Conservation (phyloP, 495 filamentous ascomycete genomes). For the Penicillium macrosclerotiorum region DNA sequence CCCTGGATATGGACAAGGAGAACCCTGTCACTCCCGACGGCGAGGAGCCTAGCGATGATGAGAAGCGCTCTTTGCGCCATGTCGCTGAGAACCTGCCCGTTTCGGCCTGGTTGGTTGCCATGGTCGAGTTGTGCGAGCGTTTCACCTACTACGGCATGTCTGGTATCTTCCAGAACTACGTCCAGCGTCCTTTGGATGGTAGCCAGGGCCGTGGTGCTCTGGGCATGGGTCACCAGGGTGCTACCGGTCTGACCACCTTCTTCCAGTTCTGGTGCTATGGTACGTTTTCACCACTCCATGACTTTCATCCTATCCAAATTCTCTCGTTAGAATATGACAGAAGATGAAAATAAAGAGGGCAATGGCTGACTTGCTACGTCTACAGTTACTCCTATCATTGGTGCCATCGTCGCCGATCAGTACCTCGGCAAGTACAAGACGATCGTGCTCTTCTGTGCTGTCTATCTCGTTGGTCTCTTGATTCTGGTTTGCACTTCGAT, state of each 20-base stretch:
- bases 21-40: constrained; percentile 40
- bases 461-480: constrained; percentile 48
- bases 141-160: constrained; percentile 66
- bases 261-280: constrained; percentile 63
- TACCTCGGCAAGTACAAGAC: constrained; percentile 70
- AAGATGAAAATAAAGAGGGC: background rate
- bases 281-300: constrained; percentile 11
- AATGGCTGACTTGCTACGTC: constrained; percentile 1
- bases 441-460: constrained; percentile 54
- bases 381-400: constrained; percentile 52
- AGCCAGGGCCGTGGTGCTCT: constrained; percentile 53
- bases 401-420: constrained; percentile 62
- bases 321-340: too few species aligned
- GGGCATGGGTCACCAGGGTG: constrained; percentile 51
- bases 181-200: constrained; percentile 48
- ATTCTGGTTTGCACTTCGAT: constrained; percentile 51
- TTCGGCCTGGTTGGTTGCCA: constrained; percentile 57
- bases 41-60: constrained; percentile 54
- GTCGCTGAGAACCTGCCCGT: constrained; percentile 55
- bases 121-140: constrained; percentile 65
- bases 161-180: constrained; percentile 57
- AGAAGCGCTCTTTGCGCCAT: constrained; percentile 49
- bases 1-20: constrained; percentile 33
- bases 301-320: too few species aligned
- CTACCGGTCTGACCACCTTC: constrained; percentile 59